Base-by-base conservation (phyloP, 169 alveolate species). In the Plasmodium cynomolgi region DNA sequence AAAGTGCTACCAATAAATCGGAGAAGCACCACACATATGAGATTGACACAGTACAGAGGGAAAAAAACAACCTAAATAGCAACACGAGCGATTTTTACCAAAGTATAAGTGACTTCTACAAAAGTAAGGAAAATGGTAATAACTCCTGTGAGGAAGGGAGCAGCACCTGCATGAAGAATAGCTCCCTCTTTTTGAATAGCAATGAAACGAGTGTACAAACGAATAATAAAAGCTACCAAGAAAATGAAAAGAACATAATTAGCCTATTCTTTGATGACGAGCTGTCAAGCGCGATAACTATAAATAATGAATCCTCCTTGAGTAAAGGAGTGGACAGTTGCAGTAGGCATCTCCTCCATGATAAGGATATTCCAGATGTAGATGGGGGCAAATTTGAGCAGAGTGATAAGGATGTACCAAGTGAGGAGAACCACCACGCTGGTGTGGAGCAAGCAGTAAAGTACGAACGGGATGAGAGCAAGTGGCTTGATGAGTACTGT, bases 201-300 rank as follows among this genome's bases (percentile, higher is more conserved):
- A 90, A 90, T 80, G 94, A 80, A 79, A 90, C 91, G 9, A 58
- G 34, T 15, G 58, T 90, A 90, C n/a, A 58, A 20, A 31, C 83
- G 37, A 90, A 80, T 80, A 39, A 68, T 56, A 80, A 23, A 15
- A 81, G 6, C 6, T 41, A 62, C 31, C 94, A 79, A 13, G 58
- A 79, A 33, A 90, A 68, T 29, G 83, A 72, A 26, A 26, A 90
- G 72, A 90, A 90, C 50, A 26, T 90, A 56, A 90, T 82, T 81
- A 75, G 72, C 77, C 83, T 91, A 26, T 91, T 62, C 83, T 81
- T 81, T 54, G 95, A 91, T 74, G 95, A 91, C 34, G 95, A 91
- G 58, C 58, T 91, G 50, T 44, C 95, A 17, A 81, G 68, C 58
- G 95, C 92, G n/a, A 79, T 90, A 81, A 90, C 90, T 20, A 26